Evolutionary conservation across 495 filamentous ascomycete species (phyloP).

Genomic region (Oleoguttula mirabilis): DNA sequence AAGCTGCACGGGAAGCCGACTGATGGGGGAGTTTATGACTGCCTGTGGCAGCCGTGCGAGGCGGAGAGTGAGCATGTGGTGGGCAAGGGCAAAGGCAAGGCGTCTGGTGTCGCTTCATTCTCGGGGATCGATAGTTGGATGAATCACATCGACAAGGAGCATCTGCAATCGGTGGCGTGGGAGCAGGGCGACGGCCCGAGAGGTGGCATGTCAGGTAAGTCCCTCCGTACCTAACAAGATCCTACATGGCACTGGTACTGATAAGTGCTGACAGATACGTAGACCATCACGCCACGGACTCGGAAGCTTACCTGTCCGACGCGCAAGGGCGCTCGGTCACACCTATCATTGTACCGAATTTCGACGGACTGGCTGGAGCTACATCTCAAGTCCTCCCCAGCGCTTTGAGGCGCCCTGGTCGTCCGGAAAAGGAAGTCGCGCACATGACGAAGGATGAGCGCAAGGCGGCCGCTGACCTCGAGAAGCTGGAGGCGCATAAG

Average conservation of each 20-base stretch:
- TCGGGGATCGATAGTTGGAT: conserved; percentile 36
- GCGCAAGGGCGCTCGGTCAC: conserved; percentile 28
- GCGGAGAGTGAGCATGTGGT: conserved; percentile 14
- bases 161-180: conserved; percentile 51
- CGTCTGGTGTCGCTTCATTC: conserved; percentile 20
- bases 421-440: conserved; percentile 24
- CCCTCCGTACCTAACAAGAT: no score
- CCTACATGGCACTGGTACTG: no score
- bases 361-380: not conserved
- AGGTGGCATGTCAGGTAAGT: conserved; percentile 31
- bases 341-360: conserved; percentile 21
- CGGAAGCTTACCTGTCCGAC: conserved; percentile 30
- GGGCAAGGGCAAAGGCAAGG: conserved; percentile 20
- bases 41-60: conserved; percentile 39
- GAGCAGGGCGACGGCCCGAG: conserved; percentile 53
- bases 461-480: conserved; percentile 31
- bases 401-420: conserved; percentile 24
- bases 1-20: conserved; percentile 39
- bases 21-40: conserved; percentile 23
- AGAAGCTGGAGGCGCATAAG: conserved; percentile 35
- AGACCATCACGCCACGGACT: conserved; percentile 14
- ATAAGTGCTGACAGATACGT: no score
- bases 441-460: conserved; percentile 28
- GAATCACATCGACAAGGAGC: conserved; percentile 47
- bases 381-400: conserved; percentile 1